Conservation (phyloP, 2,329 filamentous ascomycete species). For the Claviceps maximensis region DNA sequence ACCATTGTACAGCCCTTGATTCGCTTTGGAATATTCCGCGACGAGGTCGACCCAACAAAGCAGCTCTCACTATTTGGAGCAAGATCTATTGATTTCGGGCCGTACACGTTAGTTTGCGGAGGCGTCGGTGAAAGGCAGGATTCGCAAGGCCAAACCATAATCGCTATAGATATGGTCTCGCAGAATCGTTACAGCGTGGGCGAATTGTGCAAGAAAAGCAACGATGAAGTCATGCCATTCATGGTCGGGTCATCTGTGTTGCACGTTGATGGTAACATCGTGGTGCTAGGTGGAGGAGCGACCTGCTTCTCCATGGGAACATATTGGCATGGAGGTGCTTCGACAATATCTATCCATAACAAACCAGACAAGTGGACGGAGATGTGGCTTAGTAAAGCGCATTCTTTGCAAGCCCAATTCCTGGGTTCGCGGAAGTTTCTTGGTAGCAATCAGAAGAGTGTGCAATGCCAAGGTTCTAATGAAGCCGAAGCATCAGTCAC, state of each 20-base stretch:
- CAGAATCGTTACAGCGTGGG: slow-evolving; percentile 21
- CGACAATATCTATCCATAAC: slow-evolving; percentile 19
- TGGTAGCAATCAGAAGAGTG: slow-evolving; percentile 4
- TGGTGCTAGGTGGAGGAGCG: slow-evolving; percentile 66
- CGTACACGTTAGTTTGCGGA: slow-evolving; percentile 17
- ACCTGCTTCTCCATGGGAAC: slow-evolving; percentile 87
- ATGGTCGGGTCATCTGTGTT: slow-evolving; percentile 55
- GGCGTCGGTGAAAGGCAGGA: slow-evolving; percentile 17
- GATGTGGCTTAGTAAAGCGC: not conserved
- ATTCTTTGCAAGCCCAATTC: slow-evolving; percentile 8
- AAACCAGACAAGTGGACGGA: not conserved
- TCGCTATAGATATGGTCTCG: slow-evolving; percentile 12
- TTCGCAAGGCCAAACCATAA: slow-evolving; percentile 16
- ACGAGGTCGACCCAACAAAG: not conserved
- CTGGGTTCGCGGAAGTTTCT: slow-evolving; percentile 17
- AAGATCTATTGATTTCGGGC: slow-evolving; percentile 11
- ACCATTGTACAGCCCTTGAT: slow-evolving; percentile 13
- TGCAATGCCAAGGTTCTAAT: not conserved
- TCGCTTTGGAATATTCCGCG: slow-evolving; percentile 10
- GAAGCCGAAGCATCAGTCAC: slow-evolving; percentile 11
- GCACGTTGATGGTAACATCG: slow-evolving; percentile 33
- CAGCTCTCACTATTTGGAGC: slow-evolving; percentile 21
- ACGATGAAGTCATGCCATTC: slow-evolving; percentile 34
- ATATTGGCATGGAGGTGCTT: slow-evolving; percentile 60
- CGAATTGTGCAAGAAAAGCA: slow-evolving; percentile 3